These are phyloP conservation scores for Isatis tinctoria DNA, from an alignment of 345 rosid genomes.

Conservation along the genomic window DNA sequence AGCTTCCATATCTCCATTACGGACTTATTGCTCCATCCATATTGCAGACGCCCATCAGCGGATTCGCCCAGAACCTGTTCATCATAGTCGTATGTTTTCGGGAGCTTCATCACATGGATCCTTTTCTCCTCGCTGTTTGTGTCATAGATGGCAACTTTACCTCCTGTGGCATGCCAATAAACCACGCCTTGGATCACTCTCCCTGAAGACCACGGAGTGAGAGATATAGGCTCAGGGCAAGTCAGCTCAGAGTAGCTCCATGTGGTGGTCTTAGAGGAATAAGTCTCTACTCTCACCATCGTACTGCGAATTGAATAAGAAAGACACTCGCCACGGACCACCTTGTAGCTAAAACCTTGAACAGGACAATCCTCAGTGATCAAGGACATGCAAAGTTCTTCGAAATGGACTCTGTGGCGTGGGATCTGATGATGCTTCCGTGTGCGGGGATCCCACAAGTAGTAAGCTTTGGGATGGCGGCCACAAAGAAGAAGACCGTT, in stretches of 20 bases:
- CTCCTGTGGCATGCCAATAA: constrained; percentile 51
- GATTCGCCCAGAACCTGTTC: constrained; percentile 56
- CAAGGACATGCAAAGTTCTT: constrained; percentile 57
- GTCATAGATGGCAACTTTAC: constrained; percentile 48
- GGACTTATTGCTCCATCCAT: constrained; percentile 48
- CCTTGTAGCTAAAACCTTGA: constrained; percentile 41
- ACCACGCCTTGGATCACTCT: constrained; percentile 46
- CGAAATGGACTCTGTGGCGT: constrained; percentile 47
- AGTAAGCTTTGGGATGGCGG: constrained; percentile 62
- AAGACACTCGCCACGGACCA: constrained; percentile 56
- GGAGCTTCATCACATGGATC: constrained; percentile 42
- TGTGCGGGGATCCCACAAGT: constrained; percentile 49
- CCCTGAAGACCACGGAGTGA: constrained; percentile 49
- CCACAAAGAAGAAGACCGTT: constrained; percentile 63
- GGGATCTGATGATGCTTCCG: constrained; percentile 41
- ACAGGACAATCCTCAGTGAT: constrained; percentile 43
- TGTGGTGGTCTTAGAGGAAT: constrained; percentile 42
- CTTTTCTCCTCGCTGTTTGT: constrained; percentile 37
- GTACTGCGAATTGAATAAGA: constrained; percentile 23
- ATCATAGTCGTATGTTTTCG: constrained; percentile 44
- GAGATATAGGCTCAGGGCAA: constrained; percentile 40
- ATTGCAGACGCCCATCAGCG: constrained; percentile 49
- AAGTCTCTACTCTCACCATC: constrained; percentile 49
- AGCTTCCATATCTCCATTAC: constrained; percentile 60
- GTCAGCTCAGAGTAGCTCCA: constrained; percentile 51